These are phyloP conservation scores for Cyclostephanos tholiformis DNA, from an alignment of 108 stramenopile genomes.

Conservation along the genomic window DNA sequence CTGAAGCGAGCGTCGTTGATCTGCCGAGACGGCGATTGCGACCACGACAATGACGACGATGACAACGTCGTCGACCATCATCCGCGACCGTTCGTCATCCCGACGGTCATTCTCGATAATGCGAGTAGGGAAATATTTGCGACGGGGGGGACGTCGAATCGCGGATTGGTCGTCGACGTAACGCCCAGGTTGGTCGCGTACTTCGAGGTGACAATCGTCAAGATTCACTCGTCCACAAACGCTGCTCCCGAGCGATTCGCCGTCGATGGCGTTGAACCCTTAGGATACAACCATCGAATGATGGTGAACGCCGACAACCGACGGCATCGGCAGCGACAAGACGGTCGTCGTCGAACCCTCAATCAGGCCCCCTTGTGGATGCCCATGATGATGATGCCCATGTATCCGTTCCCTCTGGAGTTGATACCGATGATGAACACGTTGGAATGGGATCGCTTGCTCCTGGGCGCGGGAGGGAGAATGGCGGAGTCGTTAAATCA, in stretches of 20 bases:
- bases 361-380: neutral
- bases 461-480: too few relatives aligned
- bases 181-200: conserved; percentile 74
- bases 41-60: neutral
- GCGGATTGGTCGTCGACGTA: conserved; percentile 40
- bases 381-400: neutral
- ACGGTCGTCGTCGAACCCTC: too few relatives aligned
- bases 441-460: too few relatives aligned
- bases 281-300: too few relatives aligned
- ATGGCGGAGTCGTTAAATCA: too few relatives aligned
- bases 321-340: too few relatives aligned
- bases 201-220: conserved; percentile 71
- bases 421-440: too few relatives aligned
- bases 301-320: too few relatives aligned
- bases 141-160: neutral
- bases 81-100: conserved; percentile 20
- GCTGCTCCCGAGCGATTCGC: neutral
- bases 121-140: neutral
- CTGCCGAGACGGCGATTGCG: neutral
- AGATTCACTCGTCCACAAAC: neutral
- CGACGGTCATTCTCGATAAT: conserved; percentile 10
- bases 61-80: neutral
- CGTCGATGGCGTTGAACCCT: too few relatives aligned
- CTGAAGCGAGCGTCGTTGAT: too few relatives aligned
- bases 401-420: neutral